Conservation (phyloP, 306 rosid genomes). For the Calophaca sinica region DNA sequence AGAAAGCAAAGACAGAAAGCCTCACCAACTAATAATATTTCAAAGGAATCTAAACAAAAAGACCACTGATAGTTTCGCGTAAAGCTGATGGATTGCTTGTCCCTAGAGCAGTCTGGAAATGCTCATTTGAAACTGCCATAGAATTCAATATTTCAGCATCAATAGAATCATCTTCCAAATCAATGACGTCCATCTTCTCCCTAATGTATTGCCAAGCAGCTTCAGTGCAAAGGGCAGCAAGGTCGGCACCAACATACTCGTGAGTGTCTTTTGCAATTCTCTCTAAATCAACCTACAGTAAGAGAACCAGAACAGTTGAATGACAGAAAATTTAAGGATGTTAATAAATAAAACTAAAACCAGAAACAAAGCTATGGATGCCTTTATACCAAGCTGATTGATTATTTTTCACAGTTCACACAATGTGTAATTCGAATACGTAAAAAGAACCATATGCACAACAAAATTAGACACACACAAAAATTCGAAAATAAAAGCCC, state of each 20-base stretch:
- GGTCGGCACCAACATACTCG: slow-evolving; percentile 83
- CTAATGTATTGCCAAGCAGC: slow-evolving; percentile 74
- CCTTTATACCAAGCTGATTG: too few relatives aligned
- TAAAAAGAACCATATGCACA: not conserved
- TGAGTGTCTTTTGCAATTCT: slow-evolving; percentile 66
- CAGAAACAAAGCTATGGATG: slow-evolving; percentile 6
- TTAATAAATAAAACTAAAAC: not conserved
- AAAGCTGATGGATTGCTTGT: slow-evolving; percentile 76
- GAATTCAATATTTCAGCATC: slow-evolving; percentile 71
- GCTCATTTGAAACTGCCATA: slow-evolving; percentile 71
- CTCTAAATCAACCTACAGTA: slow-evolving; percentile 64
- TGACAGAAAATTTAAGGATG: too few relatives aligned
- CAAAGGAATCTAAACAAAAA: not conserved
- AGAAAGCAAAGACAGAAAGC: not conserved
- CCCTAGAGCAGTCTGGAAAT: slow-evolving; percentile 71
- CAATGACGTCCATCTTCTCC: slow-evolving; percentile 77
- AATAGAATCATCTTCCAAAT: slow-evolving; percentile 69
- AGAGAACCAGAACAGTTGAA: not conserved
- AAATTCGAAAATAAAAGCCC: not conserved
- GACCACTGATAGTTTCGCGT: slow-evolving; percentile 66
- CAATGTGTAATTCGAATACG: not conserved
- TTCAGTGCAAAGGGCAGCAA: slow-evolving; percentile 79
- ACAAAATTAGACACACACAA: not conserved
- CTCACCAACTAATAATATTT: not conserved
- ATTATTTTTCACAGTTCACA: too few relatives aligned